Conservation (phyloP, 1,284 basidiomycete species). For the Exobasidium cylindrosporum region DNA sequence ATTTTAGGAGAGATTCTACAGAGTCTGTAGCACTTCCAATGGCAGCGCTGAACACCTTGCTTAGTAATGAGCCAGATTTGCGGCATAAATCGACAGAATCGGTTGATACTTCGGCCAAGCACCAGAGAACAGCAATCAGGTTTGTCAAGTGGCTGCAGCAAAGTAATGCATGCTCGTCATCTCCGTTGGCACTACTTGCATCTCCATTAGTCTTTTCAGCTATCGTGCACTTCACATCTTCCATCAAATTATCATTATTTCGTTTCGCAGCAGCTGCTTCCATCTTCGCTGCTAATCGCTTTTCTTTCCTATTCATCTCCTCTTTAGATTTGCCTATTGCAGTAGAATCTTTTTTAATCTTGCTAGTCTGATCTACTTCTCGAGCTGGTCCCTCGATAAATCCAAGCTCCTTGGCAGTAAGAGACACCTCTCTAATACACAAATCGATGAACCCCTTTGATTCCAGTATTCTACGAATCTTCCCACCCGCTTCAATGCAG, state of each 20-base stretch:
- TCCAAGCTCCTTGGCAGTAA: not conserved
- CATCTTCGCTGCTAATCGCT: constrained; percentile 41
- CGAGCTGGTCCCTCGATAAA: constrained; percentile 2
- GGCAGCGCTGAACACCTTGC: not conserved
- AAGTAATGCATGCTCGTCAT: constrained; percentile 18
- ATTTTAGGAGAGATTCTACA: constrained; percentile 1
- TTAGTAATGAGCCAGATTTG: not conserved
- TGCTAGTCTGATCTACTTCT: not conserved
- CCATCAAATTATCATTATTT: not conserved
- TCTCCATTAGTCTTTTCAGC: constrained; percentile 13
- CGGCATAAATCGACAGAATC: not conserved
- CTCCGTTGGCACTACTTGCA: constrained; percentile 6
- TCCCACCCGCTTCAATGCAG: constrained; percentile 43
- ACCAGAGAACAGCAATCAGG: constrained; percentile 9
- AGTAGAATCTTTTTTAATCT: not conserved
- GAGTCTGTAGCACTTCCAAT: not conserved
- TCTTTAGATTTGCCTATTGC: constrained; percentile 33
- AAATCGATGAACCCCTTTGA: constrained; percentile 34
- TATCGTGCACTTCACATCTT: constrained; percentile 12
- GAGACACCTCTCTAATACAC: constrained; percentile 23
- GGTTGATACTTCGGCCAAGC: constrained; percentile 10
- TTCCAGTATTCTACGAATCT: constrained; percentile 33
- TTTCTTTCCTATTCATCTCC: constrained; percentile 54
- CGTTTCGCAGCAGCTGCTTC: constrained; percentile 18
- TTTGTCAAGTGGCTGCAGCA: constrained; percentile 8